A percentile compares a stretch with the other conserved stretches of the same genome.
Evolutionary conservation across 2,329 filamentous ascomycete species (phyloP).

Genomic region (Aplosporella prunicola): DNA sequence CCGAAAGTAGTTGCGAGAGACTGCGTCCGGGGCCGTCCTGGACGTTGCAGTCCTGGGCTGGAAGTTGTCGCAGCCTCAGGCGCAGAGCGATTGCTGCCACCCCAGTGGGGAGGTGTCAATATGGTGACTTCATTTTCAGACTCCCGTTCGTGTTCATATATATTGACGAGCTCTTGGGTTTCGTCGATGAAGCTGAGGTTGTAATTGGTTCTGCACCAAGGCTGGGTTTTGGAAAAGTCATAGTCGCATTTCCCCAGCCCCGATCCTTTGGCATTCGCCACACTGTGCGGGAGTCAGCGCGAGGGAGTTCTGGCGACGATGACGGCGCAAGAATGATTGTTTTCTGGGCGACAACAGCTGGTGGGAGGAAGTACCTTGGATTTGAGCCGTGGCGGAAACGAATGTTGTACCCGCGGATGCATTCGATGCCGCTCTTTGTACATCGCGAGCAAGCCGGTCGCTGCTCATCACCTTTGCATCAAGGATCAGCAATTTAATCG

Average conservation of each 20-base stretch:
- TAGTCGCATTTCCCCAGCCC: constrained; percentile 21
- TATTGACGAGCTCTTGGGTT: constrained; percentile 23
- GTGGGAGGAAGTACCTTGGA: constrained; percentile 16
- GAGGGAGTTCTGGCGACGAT: not conserved
- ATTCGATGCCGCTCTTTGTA: constrained; percentile 21
- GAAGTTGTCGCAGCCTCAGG: not conserved
- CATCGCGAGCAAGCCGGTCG: constrained; percentile 20
- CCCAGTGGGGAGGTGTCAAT: constrained; percentile 10
- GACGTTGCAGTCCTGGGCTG: too few species aligned
- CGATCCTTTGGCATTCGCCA: constrained; percentile 17
- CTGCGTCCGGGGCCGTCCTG: too few species aligned
- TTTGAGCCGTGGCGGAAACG: constrained; percentile 23
- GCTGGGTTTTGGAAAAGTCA: constrained; percentile 21
- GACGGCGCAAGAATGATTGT: not conserved
- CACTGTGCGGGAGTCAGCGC: constrained; percentile 7
- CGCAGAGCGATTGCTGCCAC: constrained; percentile 3
- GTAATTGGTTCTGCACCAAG: constrained; percentile 21
- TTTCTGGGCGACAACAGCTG: too few species aligned
- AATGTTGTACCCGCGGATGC: constrained; percentile 22
- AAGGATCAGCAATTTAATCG: not conserved
- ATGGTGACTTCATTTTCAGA: constrained; percentile 6
- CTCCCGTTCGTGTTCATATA: constrained; percentile 21
- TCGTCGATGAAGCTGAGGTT: constrained; percentile 24
- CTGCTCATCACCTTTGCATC: constrained; percentile 18
- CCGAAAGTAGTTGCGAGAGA: not conserved